Percentiles rank a stretch among this genome's conserved stretches.
phyloP scores from a whole-genome alignment of 176 grass and related monocot genomes.

The sorghum (Sorghum bicolor) region Sorghum_bicolor_NCBIv3 NC_012879.2:11213501-11214000 shows the following conservation, averaged over 20 bases:
- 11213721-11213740: not conserved
- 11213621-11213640: not conserved
- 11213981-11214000: not conserved
- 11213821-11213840: not conserved
- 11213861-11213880: slow-evolving; percentile 7
- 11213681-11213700: not conserved
- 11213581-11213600: not conserved
- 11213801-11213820: slow-evolving; percentile 10
- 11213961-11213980: not conserved
- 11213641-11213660: not conserved
- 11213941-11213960: not conserved
- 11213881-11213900: slow-evolving; percentile 2
- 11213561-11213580: not conserved
- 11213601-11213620: not conserved
- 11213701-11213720: not conserved
- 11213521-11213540: not conserved
- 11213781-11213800: not conserved
- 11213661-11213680: not conserved
- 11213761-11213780: not conserved
- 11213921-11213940: not conserved
- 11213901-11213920: not conserved
- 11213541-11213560: not conserved
- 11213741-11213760: not conserved
- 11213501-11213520: not conserved
- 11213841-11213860: slow-evolving; percentile 1